Conservation (phyloP, 108 stramenopile genomes). For the Parietichytrium sp. region DNA sequence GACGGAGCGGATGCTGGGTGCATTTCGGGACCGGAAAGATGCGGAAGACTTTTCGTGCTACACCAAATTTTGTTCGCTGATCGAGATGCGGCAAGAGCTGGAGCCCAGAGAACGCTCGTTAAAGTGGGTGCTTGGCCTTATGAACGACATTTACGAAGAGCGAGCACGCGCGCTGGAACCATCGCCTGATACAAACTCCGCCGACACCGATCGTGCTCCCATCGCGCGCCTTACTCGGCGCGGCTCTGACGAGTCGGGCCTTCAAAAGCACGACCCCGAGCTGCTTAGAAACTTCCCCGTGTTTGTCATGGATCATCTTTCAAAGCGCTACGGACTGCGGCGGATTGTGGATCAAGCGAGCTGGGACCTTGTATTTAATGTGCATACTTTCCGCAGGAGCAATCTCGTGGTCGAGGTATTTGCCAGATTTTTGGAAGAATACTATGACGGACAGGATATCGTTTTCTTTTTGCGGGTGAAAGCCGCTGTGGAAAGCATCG, state of each 20-base stretch:
- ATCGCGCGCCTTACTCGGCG: too few relatives aligned
- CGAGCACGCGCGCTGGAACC: neutral
- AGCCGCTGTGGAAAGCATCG: conserved; percentile 39
- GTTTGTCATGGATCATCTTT: conserved; percentile 44
- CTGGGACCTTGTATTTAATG: conserved; percentile 55
- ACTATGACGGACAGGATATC: conserved; percentile 58
- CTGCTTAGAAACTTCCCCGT: conserved; percentile 34
- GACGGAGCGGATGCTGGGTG: neutral
- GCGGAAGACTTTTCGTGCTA: conserved; percentile 8
- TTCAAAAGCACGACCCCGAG: neutral
- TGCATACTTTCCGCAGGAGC: neutral
- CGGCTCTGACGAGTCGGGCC: too few relatives aligned
- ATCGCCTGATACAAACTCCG: too few relatives aligned
- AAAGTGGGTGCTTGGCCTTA: conserved; percentile 4
- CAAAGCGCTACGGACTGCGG: conserved; percentile 39
- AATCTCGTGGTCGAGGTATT: conserved; percentile 52
- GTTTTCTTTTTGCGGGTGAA: conserved; percentile 55
- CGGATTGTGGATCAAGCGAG: conserved; percentile 47
- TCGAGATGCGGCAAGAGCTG: neutral
- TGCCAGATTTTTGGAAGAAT: conserved; percentile 59
- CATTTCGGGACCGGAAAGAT: neutral
- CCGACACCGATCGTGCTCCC: too few relatives aligned
- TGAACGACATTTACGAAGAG: conserved; percentile 10
- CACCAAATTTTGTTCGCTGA: conserved; percentile 27
- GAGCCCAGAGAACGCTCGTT: neutral